phyloP scores from a whole-genome alignment of 2,329 filamentous ascomycete genomes.

The Dactylellina sp. region DNA sequence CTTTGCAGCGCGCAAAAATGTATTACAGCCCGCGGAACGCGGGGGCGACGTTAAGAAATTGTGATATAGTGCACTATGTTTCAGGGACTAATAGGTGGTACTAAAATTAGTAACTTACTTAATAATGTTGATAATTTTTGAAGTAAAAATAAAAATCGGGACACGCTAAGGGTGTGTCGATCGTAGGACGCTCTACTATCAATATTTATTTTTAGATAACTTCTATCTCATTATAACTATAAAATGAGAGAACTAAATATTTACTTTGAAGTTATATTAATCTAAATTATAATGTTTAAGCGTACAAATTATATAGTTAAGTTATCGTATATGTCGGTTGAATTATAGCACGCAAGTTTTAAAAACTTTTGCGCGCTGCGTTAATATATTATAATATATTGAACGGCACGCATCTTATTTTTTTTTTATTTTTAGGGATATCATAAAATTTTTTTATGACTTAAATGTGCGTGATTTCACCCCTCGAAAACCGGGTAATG shows the following conservation, averaged over 20 bases:
- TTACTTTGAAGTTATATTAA: conserved; percentile 9
- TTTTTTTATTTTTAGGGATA: conserved; percentile 1
- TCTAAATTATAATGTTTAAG: conserved; percentile 8
- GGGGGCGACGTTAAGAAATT: conserved; percentile 6
- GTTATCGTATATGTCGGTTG: background rate
- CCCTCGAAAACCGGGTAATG: background rate
- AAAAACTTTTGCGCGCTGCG: conserved; percentile 11
- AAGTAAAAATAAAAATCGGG: conserved; percentile 1
- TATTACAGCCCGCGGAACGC: background rate
- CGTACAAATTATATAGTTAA: conserved; percentile 7
- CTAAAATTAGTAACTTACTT: conserved; percentile 12
- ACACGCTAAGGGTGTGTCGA: background rate
- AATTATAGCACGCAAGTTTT: conserved; percentile 1
- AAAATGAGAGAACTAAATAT: conserved; percentile 8
- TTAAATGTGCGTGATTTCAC: too few relatives aligned
- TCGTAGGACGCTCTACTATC: conserved; percentile 3
- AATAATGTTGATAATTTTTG: conserved; percentile 15
- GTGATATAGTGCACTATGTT: conserved; percentile 7
- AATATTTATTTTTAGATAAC: conserved; percentile 13
- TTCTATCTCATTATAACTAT: conserved; percentile 6
- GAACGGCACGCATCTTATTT: background rate
- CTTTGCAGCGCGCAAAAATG: conserved; percentile 1
- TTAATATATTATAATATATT: conserved; percentile 14
- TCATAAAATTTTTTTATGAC: conserved; percentile 2
- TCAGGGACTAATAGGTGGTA: background rate